Evolutionary conservation across 164 flowering plant species (phyloP), one percentile per base, ranked within the genome.

Genomic region (Sextonia rubra): DNA sequence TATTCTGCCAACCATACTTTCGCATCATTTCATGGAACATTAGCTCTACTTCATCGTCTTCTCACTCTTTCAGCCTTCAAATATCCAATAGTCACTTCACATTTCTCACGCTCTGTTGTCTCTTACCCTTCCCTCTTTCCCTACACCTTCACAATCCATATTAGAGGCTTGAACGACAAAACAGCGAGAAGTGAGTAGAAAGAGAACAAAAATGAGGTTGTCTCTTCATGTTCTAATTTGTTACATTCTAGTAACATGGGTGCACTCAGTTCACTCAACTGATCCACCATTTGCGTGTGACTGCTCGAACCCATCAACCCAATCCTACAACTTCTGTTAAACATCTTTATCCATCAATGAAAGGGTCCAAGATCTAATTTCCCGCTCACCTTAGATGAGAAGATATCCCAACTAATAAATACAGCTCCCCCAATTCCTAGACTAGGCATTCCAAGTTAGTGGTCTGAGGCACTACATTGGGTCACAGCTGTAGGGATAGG

Each of bases 381-480:
- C 90, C 12, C 88, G 88, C 3, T 94, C 44, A 89, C 97, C 4
- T 30, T 92, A 49, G 95, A 92, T n/a, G 98, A 92, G 84, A 92
- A 92, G 55, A 82, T 92, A 23, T 75, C 89, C 8, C 97, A 94
- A 72, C 89, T 91, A 7, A 97, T 89, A 17, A 84, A 88, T 83
- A 18, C 84, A 0, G 92, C 92, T 1, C 83, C 92, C 0, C 71
- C 83, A 7, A 87, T 94, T 47, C 87, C 97, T 0, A 77, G 98
- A 30, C 93, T 94, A 17, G 91, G 97, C 23, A 78, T 92, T 78
- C 96, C 97, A 5, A 77, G 80, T 22, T 94, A 88, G 98, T 92
- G 98, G 97, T 89, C 93, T 8, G 95, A 90, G 74, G 82, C 95
- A 0, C 68, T 89, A n/a, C 93, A 90, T 79, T 94, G 93, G 23